Percentiles rank a stretch among this genome's conserved stretches.
Evolutionary conservation across 352 stramenopile genomes (phyloP).

Genomic region (Phytopythium delawarense): DNA sequence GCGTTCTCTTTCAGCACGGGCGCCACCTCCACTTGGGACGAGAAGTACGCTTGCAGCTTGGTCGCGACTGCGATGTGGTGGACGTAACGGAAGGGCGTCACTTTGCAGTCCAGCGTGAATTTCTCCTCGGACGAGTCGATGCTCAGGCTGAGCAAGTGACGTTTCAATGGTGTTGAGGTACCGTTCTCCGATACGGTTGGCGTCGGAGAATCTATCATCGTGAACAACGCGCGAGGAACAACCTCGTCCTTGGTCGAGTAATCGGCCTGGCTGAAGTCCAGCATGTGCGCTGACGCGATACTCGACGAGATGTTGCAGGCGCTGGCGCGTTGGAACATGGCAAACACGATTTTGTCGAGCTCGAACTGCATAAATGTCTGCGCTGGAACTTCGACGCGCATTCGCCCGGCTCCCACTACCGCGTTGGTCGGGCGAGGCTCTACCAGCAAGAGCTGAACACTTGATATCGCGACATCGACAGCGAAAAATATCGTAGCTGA

Average conservation of each 20-base stretch:
- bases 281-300: conserved; percentile 58
- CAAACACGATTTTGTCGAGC: conserved; percentile 57
- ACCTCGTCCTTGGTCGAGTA: conserved; percentile 7
- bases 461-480: conserved; percentile 59
- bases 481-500: conserved; percentile 63
- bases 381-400: conserved; percentile 8
- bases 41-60: conserved; percentile 68
- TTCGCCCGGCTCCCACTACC: not conserved
- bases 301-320: conserved; percentile 48
- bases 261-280: conserved; percentile 54
- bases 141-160: conserved; percentile 42
- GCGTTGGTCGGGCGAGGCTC: conserved; percentile 7
- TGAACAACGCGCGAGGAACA: conserved; percentile 35
- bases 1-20: conserved; percentile 46
- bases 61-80: conserved; percentile 59
- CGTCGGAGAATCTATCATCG: conserved; percentile 13
- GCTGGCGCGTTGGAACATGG: conserved; percentile 53
- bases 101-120: conserved; percentile 48
- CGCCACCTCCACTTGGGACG: conserved; percentile 40
- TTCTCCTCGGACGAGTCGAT: conserved; percentile 56
- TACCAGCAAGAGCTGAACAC: conserved; percentile 38
- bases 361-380: conserved; percentile 71
- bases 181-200: not conserved
- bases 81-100: conserved; percentile 68
- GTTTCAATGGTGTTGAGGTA: conserved; percentile 6